These are phyloP conservation scores for Yamadazyma dendronema DNA, from an alignment of 1,139 yeast species.

Conservation along the genomic window DNA sequence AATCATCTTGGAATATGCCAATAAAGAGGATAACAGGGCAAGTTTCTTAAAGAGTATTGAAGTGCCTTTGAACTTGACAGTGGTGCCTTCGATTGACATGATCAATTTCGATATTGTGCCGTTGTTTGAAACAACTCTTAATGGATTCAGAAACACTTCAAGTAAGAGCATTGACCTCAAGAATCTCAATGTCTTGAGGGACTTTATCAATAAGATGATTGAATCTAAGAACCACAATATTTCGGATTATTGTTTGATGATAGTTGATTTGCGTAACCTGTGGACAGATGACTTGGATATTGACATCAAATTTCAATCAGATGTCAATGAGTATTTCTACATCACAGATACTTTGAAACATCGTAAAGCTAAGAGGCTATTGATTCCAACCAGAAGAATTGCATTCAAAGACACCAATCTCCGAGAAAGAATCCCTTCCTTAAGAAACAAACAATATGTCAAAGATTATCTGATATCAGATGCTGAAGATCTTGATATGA, in stretches of 20 bases:
- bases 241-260: conserved; percentile 57
- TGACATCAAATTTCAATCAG: conserved; percentile 18
- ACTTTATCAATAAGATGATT: conserved; percentile 16
- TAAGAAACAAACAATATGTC: conserved; percentile 70
- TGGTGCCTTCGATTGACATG: conserved; percentile 68
- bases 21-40: conserved; percentile 27
- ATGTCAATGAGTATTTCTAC: conserved; percentile 15
- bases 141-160: conserved; percentile 19
- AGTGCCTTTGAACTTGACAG: conserved; percentile 67
- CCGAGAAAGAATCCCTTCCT: conserved; percentile 64
- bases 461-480: conserved; percentile 57
- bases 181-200: conserved; percentile 12
- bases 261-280: conserved; percentile 68
- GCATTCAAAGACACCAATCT: conserved; percentile 43
- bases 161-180: conserved; percentile 9
- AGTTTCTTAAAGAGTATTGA: conserved; percentile 53
- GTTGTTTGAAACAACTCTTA: conserved; percentile 25
- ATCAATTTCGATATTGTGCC: conserved; percentile 75
- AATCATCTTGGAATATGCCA: conserved; percentile 67
- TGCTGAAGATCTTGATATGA: conserved; percentile 50
- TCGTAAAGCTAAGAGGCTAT: conserved; percentile 55
- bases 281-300: conserved; percentile 51
- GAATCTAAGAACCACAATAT: conserved; percentile 25
- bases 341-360: conserved; percentile 38
- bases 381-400: conserved; percentile 67